Evolutionary conservation across 177 flowering plant genomes (phyloP).

Genomic region (Vitis hybrid): DNA sequence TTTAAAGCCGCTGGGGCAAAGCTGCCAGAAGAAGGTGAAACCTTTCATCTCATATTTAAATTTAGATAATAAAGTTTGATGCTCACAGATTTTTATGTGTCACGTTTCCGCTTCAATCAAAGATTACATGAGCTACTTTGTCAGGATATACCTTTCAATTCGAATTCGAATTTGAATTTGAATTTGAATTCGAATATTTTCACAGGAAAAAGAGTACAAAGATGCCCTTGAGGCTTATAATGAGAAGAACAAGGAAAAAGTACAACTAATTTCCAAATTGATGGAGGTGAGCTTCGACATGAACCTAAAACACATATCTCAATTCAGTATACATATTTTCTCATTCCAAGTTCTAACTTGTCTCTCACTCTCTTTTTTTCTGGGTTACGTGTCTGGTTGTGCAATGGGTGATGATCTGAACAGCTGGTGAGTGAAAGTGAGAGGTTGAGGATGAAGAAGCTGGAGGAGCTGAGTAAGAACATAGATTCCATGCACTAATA

Average conservation of each 20-base stretch:
- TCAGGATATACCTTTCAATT: no score
- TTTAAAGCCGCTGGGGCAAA: constrained; percentile 70
- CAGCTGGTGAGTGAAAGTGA: constrained; percentile 79
- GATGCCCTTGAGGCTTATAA: constrained; percentile 70
- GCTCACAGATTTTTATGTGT: no score
- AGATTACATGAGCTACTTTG: no score
- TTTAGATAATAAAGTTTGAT: neutral
- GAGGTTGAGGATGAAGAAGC: constrained; percentile 61
- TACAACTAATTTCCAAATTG: constrained; percentile 54
- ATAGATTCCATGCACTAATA: constrained; percentile 42
- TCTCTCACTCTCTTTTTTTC: neutral
- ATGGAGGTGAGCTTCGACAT: constrained; percentile 52
- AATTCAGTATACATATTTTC: neutral
- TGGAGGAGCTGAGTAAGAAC: constrained; percentile 76
- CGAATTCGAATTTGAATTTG: neutral
- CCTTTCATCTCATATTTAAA: neutral
- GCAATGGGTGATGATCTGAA: constrained; percentile 11
- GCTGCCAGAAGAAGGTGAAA: constrained; percentile 77
- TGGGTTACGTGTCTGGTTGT: neutral
- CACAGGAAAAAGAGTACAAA: constrained; percentile 69
- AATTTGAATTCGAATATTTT: constrained; percentile 1
- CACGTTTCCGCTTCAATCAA: no score
- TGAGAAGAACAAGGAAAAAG: constrained; percentile 74
- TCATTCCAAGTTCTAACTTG: neutral
- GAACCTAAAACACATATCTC: no score